These are phyloP conservation scores for Phytophthora kernoviae DNA, from an alignment of 352 stramenopile species.

Conservation along the genomic window DNA sequence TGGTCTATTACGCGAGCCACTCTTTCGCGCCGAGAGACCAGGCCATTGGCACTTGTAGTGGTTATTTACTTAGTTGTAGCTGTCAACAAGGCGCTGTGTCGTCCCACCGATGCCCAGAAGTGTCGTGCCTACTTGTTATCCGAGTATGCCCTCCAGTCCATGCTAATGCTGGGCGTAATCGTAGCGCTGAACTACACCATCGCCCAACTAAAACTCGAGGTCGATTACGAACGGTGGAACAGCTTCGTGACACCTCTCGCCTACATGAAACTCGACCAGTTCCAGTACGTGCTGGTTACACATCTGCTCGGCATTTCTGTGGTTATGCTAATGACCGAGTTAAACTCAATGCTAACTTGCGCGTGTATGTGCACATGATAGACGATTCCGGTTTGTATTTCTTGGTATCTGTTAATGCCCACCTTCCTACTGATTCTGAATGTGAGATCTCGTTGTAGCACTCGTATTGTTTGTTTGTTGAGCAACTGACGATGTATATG, in stretches of 20 bases:
- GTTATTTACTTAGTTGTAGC: slow-evolving; percentile 45
- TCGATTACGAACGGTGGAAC: slow-evolving; percentile 64
- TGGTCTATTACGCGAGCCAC: slow-evolving; percentile 65
- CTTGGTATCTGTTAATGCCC: slow-evolving; percentile 61
- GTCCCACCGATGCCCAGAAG: slow-evolving; percentile 36
- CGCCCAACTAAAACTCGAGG: slow-evolving; percentile 46
- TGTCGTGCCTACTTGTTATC: slow-evolving; percentile 69
- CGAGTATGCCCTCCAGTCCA: slow-evolving; percentile 67
- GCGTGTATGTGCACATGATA: slow-evolving; percentile 10
- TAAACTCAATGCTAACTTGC: too few species aligned
- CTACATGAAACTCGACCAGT: slow-evolving; percentile 80
- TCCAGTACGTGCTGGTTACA: slow-evolving; percentile 42
- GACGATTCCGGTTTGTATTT: slow-evolving; percentile 62
- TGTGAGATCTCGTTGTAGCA: slow-evolving; percentile 23
- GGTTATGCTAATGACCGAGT: background rate
- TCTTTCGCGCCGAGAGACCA: slow-evolving; percentile 46
- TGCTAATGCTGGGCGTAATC: slow-evolving; percentile 70
- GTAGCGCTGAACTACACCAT: slow-evolving; percentile 76
- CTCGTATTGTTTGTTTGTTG: too few species aligned
- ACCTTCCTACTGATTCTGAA: slow-evolving; percentile 60
- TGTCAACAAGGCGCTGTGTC: slow-evolving; percentile 53
- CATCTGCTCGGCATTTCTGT: background rate
- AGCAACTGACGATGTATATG: background rate
- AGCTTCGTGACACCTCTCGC: slow-evolving; percentile 58
- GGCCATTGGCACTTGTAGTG: slow-evolving; percentile 42